Conservation (phyloP, 139 green algal species). For the Volvox reticuliferus region DNA sequence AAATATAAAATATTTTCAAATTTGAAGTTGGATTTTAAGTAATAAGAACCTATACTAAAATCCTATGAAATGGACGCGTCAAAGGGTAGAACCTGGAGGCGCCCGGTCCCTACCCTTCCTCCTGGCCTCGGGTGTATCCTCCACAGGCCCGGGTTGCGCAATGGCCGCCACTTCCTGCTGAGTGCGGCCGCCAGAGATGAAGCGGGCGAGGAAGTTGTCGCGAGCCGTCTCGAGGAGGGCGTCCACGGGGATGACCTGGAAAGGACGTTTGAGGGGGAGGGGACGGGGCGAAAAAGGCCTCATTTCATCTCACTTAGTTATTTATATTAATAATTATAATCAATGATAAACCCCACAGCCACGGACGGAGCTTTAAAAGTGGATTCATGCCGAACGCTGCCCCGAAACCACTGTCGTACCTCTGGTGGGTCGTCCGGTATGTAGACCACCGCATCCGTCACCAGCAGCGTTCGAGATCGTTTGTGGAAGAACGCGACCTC, state of each 20-base stretch:
- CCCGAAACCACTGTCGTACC: conserved; percentile 23
- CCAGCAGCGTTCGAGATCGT: conserved; percentile 76
- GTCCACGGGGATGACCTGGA: conserved; percentile 15
- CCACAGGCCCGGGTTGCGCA: conserved; percentile 52
- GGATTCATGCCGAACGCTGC: no score
- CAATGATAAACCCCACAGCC: neutral
- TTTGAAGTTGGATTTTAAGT: no score
- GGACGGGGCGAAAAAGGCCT: no score
- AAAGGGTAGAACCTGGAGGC: no score
- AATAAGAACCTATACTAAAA: no score
- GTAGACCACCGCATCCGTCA: conserved; percentile 90
- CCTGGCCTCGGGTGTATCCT: conserved; percentile 60
- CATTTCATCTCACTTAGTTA: no score
- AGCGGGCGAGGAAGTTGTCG: conserved; percentile 62
- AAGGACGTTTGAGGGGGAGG: neutral
- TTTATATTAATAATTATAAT: no score
- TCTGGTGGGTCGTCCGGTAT: conserved; percentile 73
- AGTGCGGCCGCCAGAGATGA: conserved; percentile 58
- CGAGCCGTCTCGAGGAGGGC: conserved; percentile 62
- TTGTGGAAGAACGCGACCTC: conserved; percentile 93
- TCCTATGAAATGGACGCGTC: no score
- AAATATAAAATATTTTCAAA: no score
- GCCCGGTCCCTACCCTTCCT: conserved; percentile 44
- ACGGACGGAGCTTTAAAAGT: no score
- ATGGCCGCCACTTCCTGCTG: conserved; percentile 56